These are phyloP conservation scores for Aspergillus ustus DNA, from an alignment of 2,329 filamentous ascomycete genomes.

Conservation along the genomic window DNA sequence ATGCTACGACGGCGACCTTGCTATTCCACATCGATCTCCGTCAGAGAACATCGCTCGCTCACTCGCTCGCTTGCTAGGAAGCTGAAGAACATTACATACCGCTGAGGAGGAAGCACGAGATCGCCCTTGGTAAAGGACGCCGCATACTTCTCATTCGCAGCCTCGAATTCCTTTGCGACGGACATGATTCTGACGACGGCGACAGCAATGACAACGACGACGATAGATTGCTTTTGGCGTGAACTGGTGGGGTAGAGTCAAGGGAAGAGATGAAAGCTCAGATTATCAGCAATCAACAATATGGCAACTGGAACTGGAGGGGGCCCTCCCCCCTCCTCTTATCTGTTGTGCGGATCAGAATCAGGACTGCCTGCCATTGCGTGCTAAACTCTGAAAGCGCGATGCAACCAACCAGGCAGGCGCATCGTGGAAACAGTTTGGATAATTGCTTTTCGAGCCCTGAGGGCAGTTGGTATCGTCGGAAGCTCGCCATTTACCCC, in stretches of 20 bases:
- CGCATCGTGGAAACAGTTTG: not conserved
- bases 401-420: not conserved
- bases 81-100: slow-evolving; percentile 47
- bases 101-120: slow-evolving; percentile 68
- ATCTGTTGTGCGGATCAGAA: not conserved
- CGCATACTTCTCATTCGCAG: slow-evolving; percentile 63
- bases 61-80: slow-evolving; percentile 22
- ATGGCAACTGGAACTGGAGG: not conserved
- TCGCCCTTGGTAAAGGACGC: slow-evolving; percentile 66
- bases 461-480: not conserved
- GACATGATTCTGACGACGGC: slow-evolving; percentile 25
- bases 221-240: not conserved
- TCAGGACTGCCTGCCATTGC: not conserved
- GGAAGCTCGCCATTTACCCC: slow-evolving; percentile 8
- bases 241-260: not conserved
- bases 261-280: not conserved
- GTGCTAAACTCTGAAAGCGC: not conserved
- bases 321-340: not conserved
- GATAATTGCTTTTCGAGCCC: not conserved
- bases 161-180: slow-evolving; percentile 55
- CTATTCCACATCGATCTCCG: slow-evolving; percentile 12
- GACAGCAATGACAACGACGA: not conserved
- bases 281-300: not conserved
- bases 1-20: slow-evolving; percentile 62
- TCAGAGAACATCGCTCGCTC: not conserved